A percentile compares a stretch with the other conserved stretches of the same genome.
Evolutionary conservation across 1,284 basidiomycete species (phyloP).

Genomic region (Boletus calvinii): DNA sequence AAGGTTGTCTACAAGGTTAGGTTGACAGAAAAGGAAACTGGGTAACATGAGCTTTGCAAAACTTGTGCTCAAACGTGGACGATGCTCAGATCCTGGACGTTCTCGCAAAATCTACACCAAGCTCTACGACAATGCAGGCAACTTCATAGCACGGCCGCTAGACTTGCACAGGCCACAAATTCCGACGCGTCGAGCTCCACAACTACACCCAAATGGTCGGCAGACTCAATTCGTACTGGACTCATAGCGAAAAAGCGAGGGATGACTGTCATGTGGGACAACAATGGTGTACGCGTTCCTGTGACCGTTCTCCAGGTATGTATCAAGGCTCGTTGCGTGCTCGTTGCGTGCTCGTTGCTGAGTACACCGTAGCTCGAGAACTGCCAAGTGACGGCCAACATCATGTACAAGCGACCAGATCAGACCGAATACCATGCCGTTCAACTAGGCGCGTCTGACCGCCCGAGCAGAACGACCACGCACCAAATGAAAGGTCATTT

Average conservation of each 20-base stretch:
- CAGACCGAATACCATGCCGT: conserved; percentile 80
- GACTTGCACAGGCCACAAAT: conserved; percentile 35
- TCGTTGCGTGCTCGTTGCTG: conserved; percentile 1
- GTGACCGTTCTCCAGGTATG: conserved; percentile 93
- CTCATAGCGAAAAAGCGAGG: conserved; percentile 94
- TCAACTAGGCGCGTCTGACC: conserved; percentile 80
- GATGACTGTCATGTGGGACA: conserved; percentile 94
- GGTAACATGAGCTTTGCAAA: conserved; percentile 5
- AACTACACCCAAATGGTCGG: conserved; percentile 69
- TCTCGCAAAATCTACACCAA: conserved; percentile 37
- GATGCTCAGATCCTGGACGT: conserved; percentile 55
- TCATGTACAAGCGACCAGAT: conserved; percentile 61
- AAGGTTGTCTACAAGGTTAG: conserved; percentile 21
- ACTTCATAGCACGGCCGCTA: conserved; percentile 39
- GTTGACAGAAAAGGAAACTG: neutral
- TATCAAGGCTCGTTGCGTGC: conserved; percentile 3
- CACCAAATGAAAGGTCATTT: conserved; percentile 87
- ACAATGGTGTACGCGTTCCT: conserved; percentile 83
- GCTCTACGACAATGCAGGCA: conserved; percentile 37
- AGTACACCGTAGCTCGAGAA: conserved; percentile 62
- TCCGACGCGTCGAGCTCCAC: conserved; percentile 28
- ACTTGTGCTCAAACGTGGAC: conserved; percentile 19
- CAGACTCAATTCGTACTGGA: conserved; percentile 88
- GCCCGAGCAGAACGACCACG: conserved; percentile 64
- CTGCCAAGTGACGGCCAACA: conserved; percentile 81